Evolutionary conservation across 805 yeast species (phyloP).

Genomic region (Lachancea lanzarotensis): DNA sequence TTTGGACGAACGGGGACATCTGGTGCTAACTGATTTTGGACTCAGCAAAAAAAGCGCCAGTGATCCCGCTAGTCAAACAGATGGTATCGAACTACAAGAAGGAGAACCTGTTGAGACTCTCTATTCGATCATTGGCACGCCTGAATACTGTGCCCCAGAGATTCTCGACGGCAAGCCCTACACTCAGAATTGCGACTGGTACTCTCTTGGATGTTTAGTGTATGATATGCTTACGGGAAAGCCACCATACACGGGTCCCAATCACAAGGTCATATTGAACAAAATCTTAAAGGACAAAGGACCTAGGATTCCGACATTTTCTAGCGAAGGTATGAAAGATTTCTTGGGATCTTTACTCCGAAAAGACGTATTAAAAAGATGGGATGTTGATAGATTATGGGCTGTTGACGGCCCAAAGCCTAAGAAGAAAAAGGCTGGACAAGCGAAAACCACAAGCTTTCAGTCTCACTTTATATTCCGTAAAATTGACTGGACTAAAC

Average conservation of each 20-base stretch:
- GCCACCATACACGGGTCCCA: conserved; percentile 85
- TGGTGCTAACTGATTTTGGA: conserved; percentile 83
- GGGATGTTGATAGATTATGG: conserved; percentile 52
- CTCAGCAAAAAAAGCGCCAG: conserved; percentile 42
- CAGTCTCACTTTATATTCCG: conserved; percentile 71
- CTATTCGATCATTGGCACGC: conserved; percentile 40
- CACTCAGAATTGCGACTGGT: conserved; percentile 81
- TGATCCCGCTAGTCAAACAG: conserved; percentile 1
- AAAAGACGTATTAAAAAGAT: conserved; percentile 62
- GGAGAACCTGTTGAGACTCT: conserved; percentile 30
- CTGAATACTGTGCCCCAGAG: conserved; percentile 73
- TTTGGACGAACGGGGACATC: conserved; percentile 68
- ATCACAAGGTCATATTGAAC: conserved; percentile 66
- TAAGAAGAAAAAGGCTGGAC: conserved; percentile 27
- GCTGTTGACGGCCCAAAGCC: conserved; percentile 25
- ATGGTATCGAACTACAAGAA: not conserved
- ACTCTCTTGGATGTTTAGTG: conserved; percentile 81
- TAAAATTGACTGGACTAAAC: conserved; percentile 59
- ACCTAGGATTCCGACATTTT: conserved; percentile 61
- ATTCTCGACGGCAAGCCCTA: conserved; percentile 71
- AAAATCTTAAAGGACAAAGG: conserved; percentile 62
- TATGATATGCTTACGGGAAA: conserved; percentile 77
- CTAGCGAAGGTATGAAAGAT: conserved; percentile 77
- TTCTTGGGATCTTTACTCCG: conserved; percentile 57
- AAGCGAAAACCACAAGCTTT: conserved; percentile 33